phyloP scores from a whole-genome alignment of 1,139 yeast species.

The Ogataea hybrid region DNA sequence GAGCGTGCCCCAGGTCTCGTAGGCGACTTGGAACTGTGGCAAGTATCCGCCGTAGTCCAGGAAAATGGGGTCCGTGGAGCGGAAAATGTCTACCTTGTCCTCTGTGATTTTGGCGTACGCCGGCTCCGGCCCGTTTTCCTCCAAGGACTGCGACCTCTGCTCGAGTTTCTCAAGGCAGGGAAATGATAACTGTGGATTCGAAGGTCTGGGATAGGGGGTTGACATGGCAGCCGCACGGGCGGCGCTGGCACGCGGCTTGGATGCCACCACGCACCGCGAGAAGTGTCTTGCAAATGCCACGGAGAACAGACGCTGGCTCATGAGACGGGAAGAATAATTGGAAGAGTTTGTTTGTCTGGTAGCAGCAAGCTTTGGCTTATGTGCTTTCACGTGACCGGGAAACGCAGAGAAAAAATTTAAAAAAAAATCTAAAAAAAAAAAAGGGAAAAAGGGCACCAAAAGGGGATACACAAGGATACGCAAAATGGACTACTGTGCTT shows the following conservation, averaged over 20 bases:
- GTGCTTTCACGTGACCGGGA: constrained; percentile 18
- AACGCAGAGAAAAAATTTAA: neutral
- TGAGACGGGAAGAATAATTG: neutral
- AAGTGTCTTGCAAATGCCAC: constrained; percentile 3
- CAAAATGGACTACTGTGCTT: constrained; percentile 12
- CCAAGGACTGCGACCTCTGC: constrained; percentile 48
- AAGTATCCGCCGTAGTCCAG: constrained; percentile 82
- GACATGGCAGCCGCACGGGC: constrained; percentile 20
- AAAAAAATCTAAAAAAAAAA: neutral
- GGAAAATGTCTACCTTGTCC: constrained; percentile 59
- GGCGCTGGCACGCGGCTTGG: constrained; percentile 25
- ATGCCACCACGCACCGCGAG: neutral
- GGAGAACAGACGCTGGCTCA: neutral
- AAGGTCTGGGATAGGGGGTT: constrained; percentile 17
- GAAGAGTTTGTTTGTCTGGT: constrained; percentile 3
- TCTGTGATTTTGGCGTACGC: constrained; percentile 68
- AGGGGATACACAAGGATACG: neutral
- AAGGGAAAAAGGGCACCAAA: constrained; percentile 1
- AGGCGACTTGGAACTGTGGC: constrained; percentile 76
- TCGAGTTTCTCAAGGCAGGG: constrained; percentile 86
- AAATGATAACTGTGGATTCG: constrained; percentile 69
- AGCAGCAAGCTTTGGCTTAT: constrained; percentile 3
- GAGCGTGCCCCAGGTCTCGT: constrained; percentile 86
- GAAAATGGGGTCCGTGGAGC: constrained; percentile 56
- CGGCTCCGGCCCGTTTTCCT: constrained; percentile 82